phyloP scores from a whole-genome alignment of 2,329 filamentous ascomycete genomes.

The Clonostachys byssicola region DNA sequence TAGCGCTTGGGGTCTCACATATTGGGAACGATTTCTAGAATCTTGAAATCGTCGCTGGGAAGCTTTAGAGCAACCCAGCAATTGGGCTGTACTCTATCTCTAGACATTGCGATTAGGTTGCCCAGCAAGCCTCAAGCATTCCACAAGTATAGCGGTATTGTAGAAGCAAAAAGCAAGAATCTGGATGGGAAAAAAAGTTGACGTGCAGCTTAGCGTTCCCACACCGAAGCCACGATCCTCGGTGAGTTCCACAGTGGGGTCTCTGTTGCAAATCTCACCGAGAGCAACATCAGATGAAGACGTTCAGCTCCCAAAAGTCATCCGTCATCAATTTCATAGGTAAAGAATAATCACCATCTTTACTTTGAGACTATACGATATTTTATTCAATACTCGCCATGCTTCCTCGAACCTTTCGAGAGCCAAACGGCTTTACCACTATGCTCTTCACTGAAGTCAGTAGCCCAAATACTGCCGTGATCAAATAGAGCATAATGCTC shows the following conservation, averaged over 20 bases:
- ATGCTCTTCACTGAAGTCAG: too few species aligned
- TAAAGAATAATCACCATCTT: too few species aligned
- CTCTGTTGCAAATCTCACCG: slow-evolving; percentile 3
- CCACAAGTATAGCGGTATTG: too few species aligned
- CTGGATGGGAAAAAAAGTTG: neutral
- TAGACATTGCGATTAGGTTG: slow-evolving; percentile 13
- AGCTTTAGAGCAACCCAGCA: slow-evolving; percentile 57
- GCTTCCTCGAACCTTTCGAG: neutral
- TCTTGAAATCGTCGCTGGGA: slow-evolving; percentile 52
- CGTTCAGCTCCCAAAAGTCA: neutral
- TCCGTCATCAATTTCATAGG: too few species aligned
- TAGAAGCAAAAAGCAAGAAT: neutral
- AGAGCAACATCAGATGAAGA: neutral
- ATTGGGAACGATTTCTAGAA: slow-evolving; percentile 56
- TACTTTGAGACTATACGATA: neutral
- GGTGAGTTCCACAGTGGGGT: slow-evolving; percentile 21
- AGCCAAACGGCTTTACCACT: too few species aligned
- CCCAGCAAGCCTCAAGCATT: too few species aligned
- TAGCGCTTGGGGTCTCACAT: slow-evolving; percentile 37
- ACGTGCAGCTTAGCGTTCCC: neutral
- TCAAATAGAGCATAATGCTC: slow-evolving; percentile 17
- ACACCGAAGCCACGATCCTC: slow-evolving; percentile 6
- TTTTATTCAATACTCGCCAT: neutral
- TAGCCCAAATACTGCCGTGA: neutral
- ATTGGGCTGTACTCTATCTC: slow-evolving; percentile 41